Base-by-base conservation (phyloP, 1,284 basidiomycete genomes). In the Ceratobasidium sp. region DNA sequence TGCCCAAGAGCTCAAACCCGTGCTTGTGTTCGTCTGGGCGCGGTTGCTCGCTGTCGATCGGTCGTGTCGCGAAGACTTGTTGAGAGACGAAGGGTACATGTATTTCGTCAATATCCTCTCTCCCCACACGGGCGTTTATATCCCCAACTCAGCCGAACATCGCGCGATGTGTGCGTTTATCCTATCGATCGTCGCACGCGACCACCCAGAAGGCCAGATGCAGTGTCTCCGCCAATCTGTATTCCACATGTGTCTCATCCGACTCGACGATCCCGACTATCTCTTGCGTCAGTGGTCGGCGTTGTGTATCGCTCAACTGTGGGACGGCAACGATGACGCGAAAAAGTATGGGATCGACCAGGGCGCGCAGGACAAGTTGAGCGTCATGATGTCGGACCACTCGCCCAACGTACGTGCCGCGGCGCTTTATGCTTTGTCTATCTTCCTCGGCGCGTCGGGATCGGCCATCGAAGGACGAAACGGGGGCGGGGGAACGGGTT, bases 21-120 rank as follows among this genome's bases (percentile, higher is more conserved):
- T 99, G n/a, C 84, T 99, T 34, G 98, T 99, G 74, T 99, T 98
- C 81, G 98, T 99, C 72, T 99, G 97, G 97, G 93, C 96, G 0
- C 87, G 96, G 17, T 98, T 99, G 71, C 86, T 98, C 25, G 96
- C 96, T 1, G 95, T 98, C 32, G 97, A 98, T 78, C 88, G 91
- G 6, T 88, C 90, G 22, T 97, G 97, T 71, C 96, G 98, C 77
- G 85, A 89, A 50, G 96, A 99, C 76, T 81, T 99, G 5, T 87
- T 92, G 73, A 93, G 91, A 70, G 93, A 90, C 68, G 86, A 88
- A 70, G 93, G 93, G 0, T 95, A 91, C 82, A 89, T 88, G 74
- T 97, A 97, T 77, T 98, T 98, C 75, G 89, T 93, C 17, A 87
- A 88, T 47, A 79, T 96, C 34, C 84, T 96, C 13, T 86, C 87